Conservation (phyloP, 257 asterid genomes). For the Nicotiana knightiana region DNA sequence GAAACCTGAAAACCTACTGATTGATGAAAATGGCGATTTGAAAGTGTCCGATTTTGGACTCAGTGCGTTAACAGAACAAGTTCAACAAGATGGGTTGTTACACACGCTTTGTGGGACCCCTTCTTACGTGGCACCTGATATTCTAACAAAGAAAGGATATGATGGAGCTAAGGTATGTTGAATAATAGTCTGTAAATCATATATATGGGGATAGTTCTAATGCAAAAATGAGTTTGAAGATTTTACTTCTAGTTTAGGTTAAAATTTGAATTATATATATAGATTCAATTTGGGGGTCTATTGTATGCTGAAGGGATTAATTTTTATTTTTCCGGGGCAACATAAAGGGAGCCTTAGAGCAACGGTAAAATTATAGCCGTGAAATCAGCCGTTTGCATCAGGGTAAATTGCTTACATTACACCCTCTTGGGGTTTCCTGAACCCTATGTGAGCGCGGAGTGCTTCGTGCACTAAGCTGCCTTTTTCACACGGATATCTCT, state of each 20-base stretch:
- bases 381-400: too few species aligned
- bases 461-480: too few species aligned
- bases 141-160: conserved; percentile 63
- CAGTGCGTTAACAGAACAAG: conserved; percentile 60
- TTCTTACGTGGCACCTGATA: conserved; percentile 93
- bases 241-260: too few species aligned
- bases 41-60: conserved; percentile 85
- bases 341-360: too few species aligned
- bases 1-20: conserved; percentile 71
- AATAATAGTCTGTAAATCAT: neutral
- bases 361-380: too few species aligned
- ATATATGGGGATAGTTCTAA: neutral
- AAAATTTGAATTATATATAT: too few species aligned
- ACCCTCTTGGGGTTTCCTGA: too few species aligned
- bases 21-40: conserved; percentile 71
- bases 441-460: too few species aligned
- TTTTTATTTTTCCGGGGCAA: neutral
- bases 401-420: too few species aligned
- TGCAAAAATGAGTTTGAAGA: neutral
- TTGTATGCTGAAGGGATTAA: neutral
- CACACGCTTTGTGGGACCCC: conserved; percentile 97
- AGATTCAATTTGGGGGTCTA: neutral
- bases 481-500: neutral
- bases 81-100: conserved; percentile 50
- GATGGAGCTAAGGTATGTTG: conserved; percentile 53